Conservation (phyloP, 75 land plant species). For the Picea glauca region DNA sequence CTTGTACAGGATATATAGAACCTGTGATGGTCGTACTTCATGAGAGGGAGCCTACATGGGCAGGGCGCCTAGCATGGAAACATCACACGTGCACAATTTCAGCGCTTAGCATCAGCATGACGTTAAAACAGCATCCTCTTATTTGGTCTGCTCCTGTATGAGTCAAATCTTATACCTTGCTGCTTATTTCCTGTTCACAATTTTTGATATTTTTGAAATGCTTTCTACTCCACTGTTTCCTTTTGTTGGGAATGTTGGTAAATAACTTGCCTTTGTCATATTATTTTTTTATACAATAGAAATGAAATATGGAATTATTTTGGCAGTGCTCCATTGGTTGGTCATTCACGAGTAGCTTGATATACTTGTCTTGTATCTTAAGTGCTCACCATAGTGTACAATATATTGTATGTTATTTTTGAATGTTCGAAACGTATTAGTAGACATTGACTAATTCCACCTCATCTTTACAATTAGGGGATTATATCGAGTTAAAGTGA, state of each 20-base stretch:
- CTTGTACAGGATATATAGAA: constrained; percentile 82
- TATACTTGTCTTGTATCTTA: no score
- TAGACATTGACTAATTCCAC: no score
- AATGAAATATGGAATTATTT: no score
- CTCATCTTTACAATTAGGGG: no score
- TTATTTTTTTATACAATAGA: background rate
- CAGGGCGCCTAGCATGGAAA: constrained; percentile 85
- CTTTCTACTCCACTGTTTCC: background rate
- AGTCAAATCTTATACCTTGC: constrained; percentile 1
- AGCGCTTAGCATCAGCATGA: constrained; percentile 90
- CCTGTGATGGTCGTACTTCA: constrained; percentile 94
- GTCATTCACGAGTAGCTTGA: no score
- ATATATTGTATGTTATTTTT: no score
- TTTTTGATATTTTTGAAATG: background rate
- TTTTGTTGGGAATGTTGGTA: background rate
- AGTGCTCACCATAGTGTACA: no score
- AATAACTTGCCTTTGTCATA: background rate
- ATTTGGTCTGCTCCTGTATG: constrained; percentile 96
- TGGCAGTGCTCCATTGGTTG: no score
- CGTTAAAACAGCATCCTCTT: constrained; percentile 91
- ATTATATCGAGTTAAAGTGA: no score
- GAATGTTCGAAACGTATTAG: no score
- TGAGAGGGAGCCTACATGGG: constrained; percentile 97
- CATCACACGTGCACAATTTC: constrained; percentile 91
- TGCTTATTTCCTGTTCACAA: background rate